A percentile compares a stretch with the other conserved stretches of the same genome.
Conservation (phyloP, 2,329 filamentous ascomycete species). For the Trichothecium sympodiale region DNA sequence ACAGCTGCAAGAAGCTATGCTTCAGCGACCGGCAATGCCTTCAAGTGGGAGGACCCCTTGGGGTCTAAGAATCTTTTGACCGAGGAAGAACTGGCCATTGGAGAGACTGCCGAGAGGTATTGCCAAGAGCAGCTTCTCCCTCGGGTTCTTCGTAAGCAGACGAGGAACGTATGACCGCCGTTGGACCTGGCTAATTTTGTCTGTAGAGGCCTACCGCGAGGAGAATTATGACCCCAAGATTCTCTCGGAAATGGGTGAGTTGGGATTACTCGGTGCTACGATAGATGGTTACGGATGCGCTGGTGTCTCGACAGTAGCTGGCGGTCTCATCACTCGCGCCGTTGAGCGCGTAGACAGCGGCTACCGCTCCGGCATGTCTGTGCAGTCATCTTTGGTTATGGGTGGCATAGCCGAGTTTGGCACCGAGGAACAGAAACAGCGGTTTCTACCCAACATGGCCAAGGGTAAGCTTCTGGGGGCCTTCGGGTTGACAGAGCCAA, state of each 20-base stretch:
- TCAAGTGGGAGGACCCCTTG: constrained; percentile 91
- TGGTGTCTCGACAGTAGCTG: constrained; percentile 76
- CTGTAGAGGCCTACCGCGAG: constrained; percentile 66
- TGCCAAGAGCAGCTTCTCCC: constrained; percentile 85
- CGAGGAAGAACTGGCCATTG: constrained; percentile 82
- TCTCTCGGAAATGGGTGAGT: constrained; percentile 81
- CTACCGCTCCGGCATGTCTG: constrained; percentile 86
- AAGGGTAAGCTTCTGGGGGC: constrained; percentile 74
- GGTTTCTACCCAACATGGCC: constrained; percentile 68
- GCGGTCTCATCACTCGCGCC: constrained; percentile 81
- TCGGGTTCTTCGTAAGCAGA: constrained; percentile 63
- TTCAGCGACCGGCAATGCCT: constrained; percentile 29
- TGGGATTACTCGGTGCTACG: constrained; percentile 77
- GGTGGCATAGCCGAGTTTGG: constrained; percentile 84
- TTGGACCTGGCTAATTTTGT: constrained; percentile 1
- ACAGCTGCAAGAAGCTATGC: constrained; percentile 20
- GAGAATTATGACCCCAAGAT: constrained; percentile 81
- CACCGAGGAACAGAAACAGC: constrained; percentile 77
- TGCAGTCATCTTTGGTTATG: constrained; percentile 89
- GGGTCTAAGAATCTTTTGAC: constrained; percentile 65
- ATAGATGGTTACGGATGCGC: constrained; percentile 85
- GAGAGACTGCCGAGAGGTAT: constrained; percentile 84
- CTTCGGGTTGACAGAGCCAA: constrained; percentile 85
- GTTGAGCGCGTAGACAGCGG: constrained; percentile 87
- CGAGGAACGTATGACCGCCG: background rate